phyloP scores from a whole-genome alignment of 2,329 filamentous ascomycete species.

The Lasiodiplodia citricola region DNA sequence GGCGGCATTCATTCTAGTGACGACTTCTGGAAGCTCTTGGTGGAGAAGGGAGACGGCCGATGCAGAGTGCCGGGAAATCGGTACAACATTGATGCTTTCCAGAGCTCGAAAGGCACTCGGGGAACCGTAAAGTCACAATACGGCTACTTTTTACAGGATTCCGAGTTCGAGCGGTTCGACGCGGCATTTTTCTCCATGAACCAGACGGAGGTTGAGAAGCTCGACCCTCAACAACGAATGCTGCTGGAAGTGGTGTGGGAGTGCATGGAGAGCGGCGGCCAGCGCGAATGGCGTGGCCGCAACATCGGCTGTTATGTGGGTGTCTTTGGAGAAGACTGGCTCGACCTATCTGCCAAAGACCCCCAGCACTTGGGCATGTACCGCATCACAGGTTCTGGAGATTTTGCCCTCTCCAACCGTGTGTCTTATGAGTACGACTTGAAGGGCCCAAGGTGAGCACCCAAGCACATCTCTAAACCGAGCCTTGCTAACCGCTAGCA shows the following conservation, averaged over 20 bases:
- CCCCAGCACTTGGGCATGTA: constrained; percentile 26
- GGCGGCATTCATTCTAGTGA: constrained; percentile 28
- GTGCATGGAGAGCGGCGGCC: constrained; percentile 44
- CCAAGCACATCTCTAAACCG: not conserved
- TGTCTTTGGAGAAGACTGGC: constrained; percentile 34
- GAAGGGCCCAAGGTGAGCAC: constrained; percentile 31
- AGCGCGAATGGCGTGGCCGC: constrained; percentile 34
- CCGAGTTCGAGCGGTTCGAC: constrained; percentile 38
- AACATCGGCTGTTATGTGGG: constrained; percentile 41
- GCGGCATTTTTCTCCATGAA: constrained; percentile 32
- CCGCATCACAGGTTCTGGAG: constrained; percentile 26
- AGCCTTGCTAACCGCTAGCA: constrained; percentile 18
- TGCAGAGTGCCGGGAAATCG: constrained; percentile 29
- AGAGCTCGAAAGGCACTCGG: constrained; percentile 24
- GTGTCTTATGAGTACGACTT: constrained; percentile 36
- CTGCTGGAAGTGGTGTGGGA: constrained; percentile 40
- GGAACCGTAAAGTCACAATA: constrained; percentile 25
- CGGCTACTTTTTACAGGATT: constrained; percentile 24
- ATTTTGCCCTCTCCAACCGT: constrained; percentile 35
- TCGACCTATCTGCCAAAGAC: constrained; percentile 19
- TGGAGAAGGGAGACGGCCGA: constrained; percentile 35
- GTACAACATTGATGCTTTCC: constrained; percentile 25
- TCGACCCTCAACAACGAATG: constrained; percentile 43
- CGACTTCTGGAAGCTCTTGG: constrained; percentile 33
- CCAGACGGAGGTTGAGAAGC: constrained; percentile 27